A percentile compares a stretch with the other conserved stretches of the same genome.
phyloP scores from a whole-genome alignment of 345 rosid genomes.

The Arabidopsis arenosa region DNA sequence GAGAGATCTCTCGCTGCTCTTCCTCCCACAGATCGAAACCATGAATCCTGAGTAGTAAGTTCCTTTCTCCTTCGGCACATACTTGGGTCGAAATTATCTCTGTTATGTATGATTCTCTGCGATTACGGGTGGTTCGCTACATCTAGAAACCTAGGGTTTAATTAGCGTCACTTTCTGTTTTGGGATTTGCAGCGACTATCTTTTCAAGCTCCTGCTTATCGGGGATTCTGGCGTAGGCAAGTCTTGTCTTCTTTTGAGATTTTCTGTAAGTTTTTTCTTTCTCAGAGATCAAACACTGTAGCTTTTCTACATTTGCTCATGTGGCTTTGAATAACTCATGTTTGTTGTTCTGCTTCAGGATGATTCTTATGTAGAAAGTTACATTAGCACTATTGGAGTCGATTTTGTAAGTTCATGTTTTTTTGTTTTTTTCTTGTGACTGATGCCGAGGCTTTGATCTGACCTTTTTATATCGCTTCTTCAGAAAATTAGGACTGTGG shows the following conservation, averaged over 20 bases:
- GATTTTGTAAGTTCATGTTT: slow-evolving; percentile 65
- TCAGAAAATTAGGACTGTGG: slow-evolving; percentile 90
- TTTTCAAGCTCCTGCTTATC: slow-evolving; percentile 65
- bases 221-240: slow-evolving; percentile 74
- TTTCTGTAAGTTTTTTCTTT: slow-evolving; percentile 49
- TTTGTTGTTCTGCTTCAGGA: slow-evolving; percentile 49
- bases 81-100: background rate
- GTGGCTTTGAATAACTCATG: background rate
- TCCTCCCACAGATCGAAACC: slow-evolving; percentile 21
- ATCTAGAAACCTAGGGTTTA: background rate
- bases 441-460: slow-evolving; percentile 8
- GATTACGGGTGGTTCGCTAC: background rate
- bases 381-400: slow-evolving; percentile 86
- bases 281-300: background rate
- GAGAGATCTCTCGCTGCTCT: background rate
- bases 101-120: background rate
- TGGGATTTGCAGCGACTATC: slow-evolving; percentile 57
- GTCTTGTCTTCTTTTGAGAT: slow-evolving; percentile 67
- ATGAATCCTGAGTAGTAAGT: slow-evolving; percentile 79
- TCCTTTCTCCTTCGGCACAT: background rate
- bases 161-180: background rate
- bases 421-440: background rate
- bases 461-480: slow-evolving; percentile 1
- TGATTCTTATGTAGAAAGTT: slow-evolving; percentile 81
- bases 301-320: background rate